Base-by-base conservation (phyloP, 208 protist species). In the Acanthamoeba triangularis region DNA sequence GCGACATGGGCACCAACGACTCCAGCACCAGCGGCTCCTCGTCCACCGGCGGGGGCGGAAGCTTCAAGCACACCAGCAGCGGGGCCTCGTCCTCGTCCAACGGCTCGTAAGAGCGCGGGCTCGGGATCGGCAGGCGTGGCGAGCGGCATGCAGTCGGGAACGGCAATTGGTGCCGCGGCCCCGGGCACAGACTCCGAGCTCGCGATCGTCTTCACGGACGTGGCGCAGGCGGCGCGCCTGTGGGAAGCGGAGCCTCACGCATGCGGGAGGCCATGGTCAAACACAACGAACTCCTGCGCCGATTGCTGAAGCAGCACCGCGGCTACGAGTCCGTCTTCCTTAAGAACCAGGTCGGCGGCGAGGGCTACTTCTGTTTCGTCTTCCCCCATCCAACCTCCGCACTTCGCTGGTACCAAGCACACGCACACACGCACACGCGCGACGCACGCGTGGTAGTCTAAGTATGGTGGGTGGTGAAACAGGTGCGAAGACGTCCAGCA, bases 311-410 rank as follows among this genome's bases (percentile, higher is more conserved):
- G 72, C n/a, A 56, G 65, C 90, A 82, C 25, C 41, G 47, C 67
- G 90, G 90, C 59, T 94, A 94, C 69, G 65, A 94, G 47, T 52
- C 69, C 16, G 78, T 72, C 30, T 72, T 92, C 85, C 54, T 92
- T 7, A 63, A n/a, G 65, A 14, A 18, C 18, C 7, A 82, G 16
- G 69, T 33, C 18, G 78, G n/a, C 30, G 95, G 78, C 37, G 91
- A 88, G 47, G 95, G 84, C 41, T 54, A 44, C 41, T 96, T 96
- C 92, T 92, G 69, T 25, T 25, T 96, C 23, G 91, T 88, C 3
- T 96, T 96, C 69, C 14, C 44, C 30, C 28, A 61, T n/a, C 37
- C 72, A 1, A n/a, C 41, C 33, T 35, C 59, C 35, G 90, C 90
- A 0, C 65, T 82, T 2, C 28, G 49, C 59, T 94, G 90, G 11